Percentiles rank a stretch among this genome's conserved stretches.
These are phyloP conservation scores for Pterocarpus macrocarpus DNA, from an alignment of 306 rosid genomes.

Conservation along the genomic window DNA sequence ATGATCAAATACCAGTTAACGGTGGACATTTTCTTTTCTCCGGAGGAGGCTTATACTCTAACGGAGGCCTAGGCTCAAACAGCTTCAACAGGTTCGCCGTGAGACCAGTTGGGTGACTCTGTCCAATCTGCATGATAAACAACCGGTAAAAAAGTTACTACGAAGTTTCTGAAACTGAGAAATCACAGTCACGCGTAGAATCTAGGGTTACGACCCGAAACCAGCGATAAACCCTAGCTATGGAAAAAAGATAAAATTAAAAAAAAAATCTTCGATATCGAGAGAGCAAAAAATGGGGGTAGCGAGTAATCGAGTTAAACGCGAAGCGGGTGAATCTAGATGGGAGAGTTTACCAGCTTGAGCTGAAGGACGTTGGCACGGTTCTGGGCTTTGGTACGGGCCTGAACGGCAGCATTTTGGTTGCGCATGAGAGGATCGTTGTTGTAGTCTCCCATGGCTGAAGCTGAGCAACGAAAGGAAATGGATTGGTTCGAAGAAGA, in stretches of 20 bases:
- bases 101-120: conserved; percentile 98
- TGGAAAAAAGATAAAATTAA: neutral
- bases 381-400: conserved; percentile 96
- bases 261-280: neutral
- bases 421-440: conserved; percentile 91
- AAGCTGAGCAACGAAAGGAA: conserved; percentile 9
- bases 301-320: neutral
- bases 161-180: neutral
- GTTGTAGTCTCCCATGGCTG: conserved; percentile 84
- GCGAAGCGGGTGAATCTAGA: neutral
- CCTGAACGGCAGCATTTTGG: conserved; percentile 99
- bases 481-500: neutral
- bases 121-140: conserved; percentile 78
- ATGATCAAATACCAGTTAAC: conserved; percentile 64
- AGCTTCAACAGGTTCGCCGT: conserved; percentile 88
- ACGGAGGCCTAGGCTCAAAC: conserved; percentile 97
- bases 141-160: neutral
- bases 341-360: conserved; percentile 67
- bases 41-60: conserved; percentile 96
- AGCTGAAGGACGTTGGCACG: conserved; percentile 98
- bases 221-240: conserved; percentile 52
- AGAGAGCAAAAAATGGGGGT: neutral
- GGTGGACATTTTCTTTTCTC: conserved; percentile 96
- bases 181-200: neutral
- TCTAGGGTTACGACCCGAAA: neutral